phyloP scores from a whole-genome alignment of 768 basidiomycete species.

The Phlegmacium glaucopus region DNA sequence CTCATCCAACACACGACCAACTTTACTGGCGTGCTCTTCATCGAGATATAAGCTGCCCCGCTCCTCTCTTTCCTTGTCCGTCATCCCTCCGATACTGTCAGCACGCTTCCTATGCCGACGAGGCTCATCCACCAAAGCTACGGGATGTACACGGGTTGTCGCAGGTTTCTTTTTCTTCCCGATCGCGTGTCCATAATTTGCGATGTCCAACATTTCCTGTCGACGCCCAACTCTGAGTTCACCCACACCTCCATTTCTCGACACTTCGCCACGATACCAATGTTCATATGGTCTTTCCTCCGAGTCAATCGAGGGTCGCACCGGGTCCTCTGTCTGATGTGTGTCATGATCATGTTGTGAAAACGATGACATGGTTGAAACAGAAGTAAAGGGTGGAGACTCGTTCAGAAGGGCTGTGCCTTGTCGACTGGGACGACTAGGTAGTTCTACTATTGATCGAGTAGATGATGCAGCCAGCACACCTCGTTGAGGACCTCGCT shows the following conservation, averaged over 20 bases:
- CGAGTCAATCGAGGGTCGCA: conserved; percentile 67
- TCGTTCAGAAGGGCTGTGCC: conserved; percentile 54
- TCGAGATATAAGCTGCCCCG: conserved; percentile 70
- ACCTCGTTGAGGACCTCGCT: conserved; percentile 3
- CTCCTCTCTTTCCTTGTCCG: conserved; percentile 45
- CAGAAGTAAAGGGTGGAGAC: conserved; percentile 54
- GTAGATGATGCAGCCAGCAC: conserved; percentile 19
- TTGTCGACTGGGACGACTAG: conserved; percentile 10
- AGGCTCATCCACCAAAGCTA: conserved; percentile 23
- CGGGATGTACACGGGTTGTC: conserved; percentile 17
- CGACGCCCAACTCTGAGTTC: conserved; percentile 72
- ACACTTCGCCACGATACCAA: conserved; percentile 87
- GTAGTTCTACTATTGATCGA: conserved; percentile 19
- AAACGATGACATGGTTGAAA: conserved; percentile 41
- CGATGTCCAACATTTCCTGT: conserved; percentile 86
- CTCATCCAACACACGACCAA: conserved; percentile 69
- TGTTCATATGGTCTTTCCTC: conserved; percentile 85
- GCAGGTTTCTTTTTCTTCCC: conserved; percentile 26
- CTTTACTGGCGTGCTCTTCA: conserved; percentile 43
- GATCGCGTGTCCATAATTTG: conserved; percentile 74
- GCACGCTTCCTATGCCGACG: conserved; percentile 51
- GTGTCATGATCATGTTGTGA: conserved; percentile 23
- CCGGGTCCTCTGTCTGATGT: conserved; percentile 29
- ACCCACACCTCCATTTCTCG: conserved; percentile 86
- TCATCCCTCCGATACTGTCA: conserved; percentile 58